Conservation (phyloP, 148 eudicot genomes). For the Rhododendron kiyosumense region DNA sequence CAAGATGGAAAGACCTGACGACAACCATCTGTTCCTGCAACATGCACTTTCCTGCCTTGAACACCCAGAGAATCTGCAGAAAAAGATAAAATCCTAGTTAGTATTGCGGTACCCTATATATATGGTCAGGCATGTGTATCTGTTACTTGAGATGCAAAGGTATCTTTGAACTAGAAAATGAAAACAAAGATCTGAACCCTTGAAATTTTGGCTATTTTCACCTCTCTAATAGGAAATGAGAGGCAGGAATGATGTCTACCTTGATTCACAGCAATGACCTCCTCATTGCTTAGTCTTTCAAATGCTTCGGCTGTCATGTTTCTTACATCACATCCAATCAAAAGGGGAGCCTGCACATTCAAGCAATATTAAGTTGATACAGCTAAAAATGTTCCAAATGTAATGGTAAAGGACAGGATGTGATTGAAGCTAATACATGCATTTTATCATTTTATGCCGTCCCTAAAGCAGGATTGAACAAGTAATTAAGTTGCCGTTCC, state of each 20-base stretch:
- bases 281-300: conserved; percentile 65
- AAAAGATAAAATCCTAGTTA: not conserved
- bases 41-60: no score
- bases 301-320: conserved; percentile 77
- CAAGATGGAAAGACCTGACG: no score
- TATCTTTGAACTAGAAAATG: not conserved
- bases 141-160: not conserved
- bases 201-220: not conserved
- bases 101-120: not conserved
- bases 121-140: not conserved
- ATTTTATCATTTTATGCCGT: not conserved
- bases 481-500: not conserved
- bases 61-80: no score
- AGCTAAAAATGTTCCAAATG: no score
- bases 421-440: no score
- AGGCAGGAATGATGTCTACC: conserved; percentile 34
- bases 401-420: no score
- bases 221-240: not conserved
- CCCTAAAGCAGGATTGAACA: not conserved
- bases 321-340: conserved; percentile 85
- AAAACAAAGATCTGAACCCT: not conserved
- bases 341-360: no score
- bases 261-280: conserved; percentile 91
- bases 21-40: no score
- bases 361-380: no score